Evolutionary conservation across 2,329 filamentous ascomycete genomes (phyloP).

Genomic region (Pseudogymnoascus sp.): DNA sequence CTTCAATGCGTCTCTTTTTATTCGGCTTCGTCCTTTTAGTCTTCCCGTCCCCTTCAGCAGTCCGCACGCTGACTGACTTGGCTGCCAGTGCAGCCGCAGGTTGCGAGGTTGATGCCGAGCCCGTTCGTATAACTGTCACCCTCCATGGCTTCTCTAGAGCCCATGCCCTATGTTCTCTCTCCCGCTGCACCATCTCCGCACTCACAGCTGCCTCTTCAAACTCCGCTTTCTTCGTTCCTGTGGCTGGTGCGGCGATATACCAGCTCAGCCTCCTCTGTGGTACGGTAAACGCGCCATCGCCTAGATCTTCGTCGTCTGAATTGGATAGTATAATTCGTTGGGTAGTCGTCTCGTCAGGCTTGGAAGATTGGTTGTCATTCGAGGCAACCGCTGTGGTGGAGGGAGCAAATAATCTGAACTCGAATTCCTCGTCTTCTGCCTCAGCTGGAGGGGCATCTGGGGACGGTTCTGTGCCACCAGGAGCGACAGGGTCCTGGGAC

Average conservation of each 20-base stretch:
- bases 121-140: conserved; percentile 39
- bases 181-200: conserved; percentile 42
- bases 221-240: conserved; percentile 31
- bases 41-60: conserved; percentile 18
- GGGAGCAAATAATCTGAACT: conserved; percentile 48
- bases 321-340: conserved; percentile 45
- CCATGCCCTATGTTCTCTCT: conserved; percentile 43
- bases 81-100: conserved; percentile 13
- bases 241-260: conserved; percentile 40
- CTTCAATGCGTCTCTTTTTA: conserved; percentile 51
- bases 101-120: conserved; percentile 20
- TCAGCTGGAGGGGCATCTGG: conserved; percentile 25
- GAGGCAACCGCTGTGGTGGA: conserved; percentile 19
- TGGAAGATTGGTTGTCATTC: neutral
- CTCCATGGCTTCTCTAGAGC: conserved; percentile 56
- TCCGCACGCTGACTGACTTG: conserved; percentile 10
- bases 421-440: conserved; percentile 36
- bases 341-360: conserved; percentile 22
- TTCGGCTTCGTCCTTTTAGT: conserved; percentile 41
- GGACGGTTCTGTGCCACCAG: conserved; percentile 14
- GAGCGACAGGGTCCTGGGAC: conserved; percentile 13
- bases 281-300: conserved; percentile 36
- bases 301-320: conserved; percentile 33
- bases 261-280: conserved; percentile 38
- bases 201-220: conserved; percentile 44